Evolutionary conservation across 2,329 filamentous ascomycete genomes (phyloP), one percentile per base, ranked within the genome.

Genomic region (Phialophora tarda): DNA sequence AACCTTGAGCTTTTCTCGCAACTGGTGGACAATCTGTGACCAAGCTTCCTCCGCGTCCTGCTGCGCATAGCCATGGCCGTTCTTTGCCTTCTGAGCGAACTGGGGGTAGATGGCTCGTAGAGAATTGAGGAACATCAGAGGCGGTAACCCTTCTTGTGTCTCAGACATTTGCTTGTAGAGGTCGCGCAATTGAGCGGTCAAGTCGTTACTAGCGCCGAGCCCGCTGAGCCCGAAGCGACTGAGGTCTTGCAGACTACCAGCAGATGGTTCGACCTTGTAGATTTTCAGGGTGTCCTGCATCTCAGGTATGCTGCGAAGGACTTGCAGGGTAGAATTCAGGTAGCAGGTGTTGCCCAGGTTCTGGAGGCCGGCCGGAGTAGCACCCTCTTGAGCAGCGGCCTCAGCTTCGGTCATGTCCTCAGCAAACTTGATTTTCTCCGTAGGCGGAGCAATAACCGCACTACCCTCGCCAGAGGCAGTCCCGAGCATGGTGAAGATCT

Each of bases 281-380:
- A 84, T 87, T 67, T 82, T 76, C 54, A 99, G 84, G 72, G 92
- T 87, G 41, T 91, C 84, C 75, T 97, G 92, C 41, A 99, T 86
- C 81, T 99, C 95, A 8, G 95, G 95, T 66, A 99, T 92, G 61
- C 90, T 86, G 69, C 91, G 89, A 71, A 99, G 82, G 3, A 92
- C 90, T 78, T 99, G 96, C n/a, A 99, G 84, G 0, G 94, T 97
- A 58, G 95, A 95, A 83, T 99, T 99, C 75, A 98, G 88, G 78
- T 99, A 99, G 82, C 95, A 99, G 3, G 96, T 99, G 79, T 99
- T 99, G 73, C 96, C 95, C 68, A 97, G 83, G 76, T 99, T 99
- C 77, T 91, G 86, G 68, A 99, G 82, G 55, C 95, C 95, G 64
- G 93, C 91, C 1, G 96, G 95, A 54, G 86, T 94, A 56, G 93